A percentile compares a stretch with the other conserved stretches of the same genome.
Conservation (phyloP, 2,329 filamentous ascomycete genomes). For the Aspergillus oerlinghausenensis region DNA sequence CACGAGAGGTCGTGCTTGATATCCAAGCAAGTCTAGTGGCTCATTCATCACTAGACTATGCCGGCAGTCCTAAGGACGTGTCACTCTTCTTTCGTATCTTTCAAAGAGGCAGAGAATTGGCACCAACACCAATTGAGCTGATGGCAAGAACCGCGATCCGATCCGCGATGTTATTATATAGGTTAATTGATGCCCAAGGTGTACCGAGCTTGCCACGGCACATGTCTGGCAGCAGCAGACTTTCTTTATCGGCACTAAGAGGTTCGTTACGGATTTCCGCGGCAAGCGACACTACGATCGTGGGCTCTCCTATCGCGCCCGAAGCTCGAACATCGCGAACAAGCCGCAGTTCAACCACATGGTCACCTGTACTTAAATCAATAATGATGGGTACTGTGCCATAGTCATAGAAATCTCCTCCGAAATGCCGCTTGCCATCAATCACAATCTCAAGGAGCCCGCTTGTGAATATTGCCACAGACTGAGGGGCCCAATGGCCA, state of each 20-base stretch:
- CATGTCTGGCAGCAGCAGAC: slow-evolving; percentile 49
- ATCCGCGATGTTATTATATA: slow-evolving; percentile 43
- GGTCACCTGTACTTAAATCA: slow-evolving; percentile 46
- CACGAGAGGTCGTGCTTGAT: slow-evolving; percentile 31
- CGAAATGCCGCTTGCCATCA: slow-evolving; percentile 50
- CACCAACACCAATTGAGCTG: slow-evolving; percentile 13
- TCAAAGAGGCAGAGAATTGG: not conserved
- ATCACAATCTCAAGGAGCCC: slow-evolving; percentile 51
- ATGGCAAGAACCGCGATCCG: slow-evolving; percentile 18
- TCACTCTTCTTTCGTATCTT: not conserved
- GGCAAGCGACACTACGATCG: slow-evolving; percentile 40
- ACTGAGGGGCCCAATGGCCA: slow-evolving; percentile 23
- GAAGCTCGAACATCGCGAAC: slow-evolving; percentile 55
- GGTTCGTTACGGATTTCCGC: slow-evolving; percentile 22
- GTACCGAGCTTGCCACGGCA: slow-evolving; percentile 46
- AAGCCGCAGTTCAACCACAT: slow-evolving; percentile 50
- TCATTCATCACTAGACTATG: slow-evolving; percentile 7
- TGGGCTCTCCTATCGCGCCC: slow-evolving; percentile 48
- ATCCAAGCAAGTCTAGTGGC: slow-evolving; percentile 23
- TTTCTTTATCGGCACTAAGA: slow-evolving; percentile 28
- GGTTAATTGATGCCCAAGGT: slow-evolving; percentile 44
- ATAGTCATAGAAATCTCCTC: slow-evolving; percentile 54
- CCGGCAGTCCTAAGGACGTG: not conserved
- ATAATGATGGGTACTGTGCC: slow-evolving; percentile 48
- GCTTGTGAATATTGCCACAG: slow-evolving; percentile 44